phyloP scores from a whole-genome alignment of 179 eudicot genomes.

The Gypsophila paniculata region DNA sequence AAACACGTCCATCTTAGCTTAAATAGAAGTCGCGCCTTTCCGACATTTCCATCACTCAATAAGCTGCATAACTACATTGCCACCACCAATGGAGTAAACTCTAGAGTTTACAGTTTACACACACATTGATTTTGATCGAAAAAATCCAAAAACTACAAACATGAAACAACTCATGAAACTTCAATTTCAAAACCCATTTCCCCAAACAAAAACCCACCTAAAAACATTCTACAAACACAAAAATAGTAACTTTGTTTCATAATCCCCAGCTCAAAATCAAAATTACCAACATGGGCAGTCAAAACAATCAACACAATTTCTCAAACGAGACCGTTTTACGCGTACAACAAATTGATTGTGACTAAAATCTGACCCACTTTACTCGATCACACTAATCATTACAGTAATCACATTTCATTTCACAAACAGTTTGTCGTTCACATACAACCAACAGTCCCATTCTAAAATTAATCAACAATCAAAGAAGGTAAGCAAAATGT shows the following conservation, averaged over 20 bases:
- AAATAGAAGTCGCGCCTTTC: background rate
- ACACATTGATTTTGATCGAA: background rate
- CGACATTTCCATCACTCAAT: background rate
- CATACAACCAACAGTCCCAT: too few relatives aligned
- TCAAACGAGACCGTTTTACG: too few relatives aligned
- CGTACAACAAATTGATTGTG: too few relatives aligned
- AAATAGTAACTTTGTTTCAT: background rate
- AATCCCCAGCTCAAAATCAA: conserved; percentile 7
- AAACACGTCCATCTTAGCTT: background rate
- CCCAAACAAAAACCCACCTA: background rate
- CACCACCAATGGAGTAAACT: background rate
- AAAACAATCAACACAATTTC: background rate
- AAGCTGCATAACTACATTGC: background rate
- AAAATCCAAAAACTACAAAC: background rate
- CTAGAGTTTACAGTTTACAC: background rate
- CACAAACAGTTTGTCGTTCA: too few relatives aligned
- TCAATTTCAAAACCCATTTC: background rate
- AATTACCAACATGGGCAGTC: conserved; percentile 9
- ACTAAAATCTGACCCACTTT: too few relatives aligned
- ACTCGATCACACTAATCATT: too few relatives aligned
- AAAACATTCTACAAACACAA: conserved; percentile 5
- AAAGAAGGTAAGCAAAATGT: too few relatives aligned
- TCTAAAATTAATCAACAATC: too few relatives aligned
- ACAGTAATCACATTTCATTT: too few relatives aligned
- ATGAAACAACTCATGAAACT: background rate